Percentiles rank a stretch among this genome's conserved stretches.
phyloP scores from a whole-genome alignment of 768 basidiomycete species.

The Butyriboletus loyo region DNA sequence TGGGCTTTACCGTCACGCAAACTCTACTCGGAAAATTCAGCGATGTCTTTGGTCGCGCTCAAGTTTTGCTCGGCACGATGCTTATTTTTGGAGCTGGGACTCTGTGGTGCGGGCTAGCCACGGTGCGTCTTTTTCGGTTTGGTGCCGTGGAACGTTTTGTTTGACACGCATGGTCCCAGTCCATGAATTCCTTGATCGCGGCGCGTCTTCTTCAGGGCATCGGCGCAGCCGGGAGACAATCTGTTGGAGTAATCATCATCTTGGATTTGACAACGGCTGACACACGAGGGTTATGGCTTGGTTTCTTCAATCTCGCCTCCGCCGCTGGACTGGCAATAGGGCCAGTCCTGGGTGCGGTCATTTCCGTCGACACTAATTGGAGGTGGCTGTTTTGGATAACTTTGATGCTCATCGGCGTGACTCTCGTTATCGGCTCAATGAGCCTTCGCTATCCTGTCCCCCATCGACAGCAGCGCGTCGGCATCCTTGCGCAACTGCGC shows the following conservation, averaged over 20 bases:
- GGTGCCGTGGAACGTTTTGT: neutral
- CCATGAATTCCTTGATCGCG: conserved; percentile 34
- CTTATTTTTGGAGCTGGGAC: conserved; percentile 34
- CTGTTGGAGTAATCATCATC: conserved; percentile 35
- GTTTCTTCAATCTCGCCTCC: conserved; percentile 36
- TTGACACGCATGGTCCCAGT: conserved; percentile 19
- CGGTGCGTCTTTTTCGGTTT: conserved; percentile 16
- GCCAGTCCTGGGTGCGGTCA: conserved; percentile 45
- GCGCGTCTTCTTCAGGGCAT: conserved; percentile 37
- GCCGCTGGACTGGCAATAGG: conserved; percentile 45
- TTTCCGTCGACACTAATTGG: conserved; percentile 43
- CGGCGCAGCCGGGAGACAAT: conserved; percentile 36
- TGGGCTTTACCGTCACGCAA: conserved; percentile 37
- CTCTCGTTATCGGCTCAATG: conserved; percentile 23
- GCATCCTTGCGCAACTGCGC: conserved; percentile 31
- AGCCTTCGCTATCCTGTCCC: conserved; percentile 34
- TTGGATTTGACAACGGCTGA: conserved; percentile 37
- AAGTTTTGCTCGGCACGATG: conserved; percentile 35
- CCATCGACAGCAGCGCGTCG: conserved; percentile 29
- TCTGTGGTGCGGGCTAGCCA: conserved; percentile 32
- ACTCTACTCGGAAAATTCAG: conserved; percentile 35
- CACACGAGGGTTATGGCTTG: conserved; percentile 35
- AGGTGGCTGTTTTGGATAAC: conserved; percentile 48
- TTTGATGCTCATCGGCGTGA: conserved; percentile 32
- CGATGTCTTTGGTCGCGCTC: conserved; percentile 34